Conservation (phyloP, 2,329 filamentous ascomycete species). For the Atkinsonella texensis region DNA sequence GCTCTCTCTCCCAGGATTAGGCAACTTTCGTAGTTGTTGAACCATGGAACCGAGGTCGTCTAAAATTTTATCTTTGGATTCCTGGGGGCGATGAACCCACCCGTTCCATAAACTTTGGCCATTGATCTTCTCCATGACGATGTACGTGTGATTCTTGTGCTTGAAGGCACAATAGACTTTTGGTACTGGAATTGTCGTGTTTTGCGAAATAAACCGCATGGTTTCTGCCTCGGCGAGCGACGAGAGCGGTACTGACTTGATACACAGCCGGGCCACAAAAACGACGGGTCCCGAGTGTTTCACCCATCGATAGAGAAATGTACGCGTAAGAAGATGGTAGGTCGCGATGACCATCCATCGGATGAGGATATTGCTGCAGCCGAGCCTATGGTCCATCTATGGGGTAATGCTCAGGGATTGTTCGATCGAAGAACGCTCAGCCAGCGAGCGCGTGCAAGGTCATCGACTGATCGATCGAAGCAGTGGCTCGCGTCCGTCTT, state of each 20-base stretch:
- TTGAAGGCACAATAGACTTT: conserved; percentile 9
- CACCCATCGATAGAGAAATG: too few species aligned
- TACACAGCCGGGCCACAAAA: not conserved
- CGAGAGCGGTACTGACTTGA: not conserved
- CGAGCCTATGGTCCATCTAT: too few species aligned
- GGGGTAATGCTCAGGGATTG: too few species aligned
- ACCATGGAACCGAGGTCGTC: conserved; percentile 12
- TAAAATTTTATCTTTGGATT: conserved; percentile 10
- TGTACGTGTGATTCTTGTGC: conserved; percentile 2
- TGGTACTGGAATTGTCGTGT: conserved; percentile 12
- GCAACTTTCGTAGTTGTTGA: conserved; percentile 12
- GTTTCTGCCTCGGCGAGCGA: conserved; percentile 12
- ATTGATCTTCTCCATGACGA: conserved; percentile 16
- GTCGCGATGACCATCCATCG: too few species aligned
- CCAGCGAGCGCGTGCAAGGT: too few species aligned
- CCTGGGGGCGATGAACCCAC: conserved; percentile 1
- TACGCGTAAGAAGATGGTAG: too few species aligned
- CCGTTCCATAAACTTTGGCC: conserved; percentile 13
- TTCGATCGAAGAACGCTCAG: too few species aligned
- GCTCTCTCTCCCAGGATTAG: conserved; percentile 9
- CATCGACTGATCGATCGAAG: too few species aligned
- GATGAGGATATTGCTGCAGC: too few species aligned
- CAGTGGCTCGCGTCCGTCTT: too few species aligned
- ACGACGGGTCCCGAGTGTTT: too few species aligned
- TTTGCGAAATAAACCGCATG: conserved; percentile 10